Evolutionary conservation across 1,139 yeast species (phyloP).

Genomic region (Kurtzmaniella quercitrusa): DNA sequence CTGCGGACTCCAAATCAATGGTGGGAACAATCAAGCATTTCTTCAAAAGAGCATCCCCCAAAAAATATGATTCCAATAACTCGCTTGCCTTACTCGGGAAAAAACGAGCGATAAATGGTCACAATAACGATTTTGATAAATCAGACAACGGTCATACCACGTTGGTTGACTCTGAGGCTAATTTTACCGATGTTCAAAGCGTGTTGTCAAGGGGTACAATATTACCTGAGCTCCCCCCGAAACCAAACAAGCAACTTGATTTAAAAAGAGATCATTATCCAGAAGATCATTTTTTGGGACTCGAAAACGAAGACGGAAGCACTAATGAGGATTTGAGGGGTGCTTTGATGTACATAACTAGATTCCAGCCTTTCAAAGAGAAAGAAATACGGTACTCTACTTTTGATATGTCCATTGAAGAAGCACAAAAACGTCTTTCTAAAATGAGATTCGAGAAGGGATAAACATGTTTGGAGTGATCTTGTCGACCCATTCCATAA

Average conservation of each 20-base stretch:
- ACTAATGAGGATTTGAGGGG: slow-evolving; percentile 8
- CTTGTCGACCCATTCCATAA: no score
- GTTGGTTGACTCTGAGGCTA: neutral
- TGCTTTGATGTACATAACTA: slow-evolving; percentile 8
- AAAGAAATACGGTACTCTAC: slow-evolving; percentile 1
- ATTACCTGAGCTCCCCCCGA: neutral
- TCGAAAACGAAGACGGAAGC: slow-evolving; percentile 1
- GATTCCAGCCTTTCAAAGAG: neutral
- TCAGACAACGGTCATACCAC: neutral
- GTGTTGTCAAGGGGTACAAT: neutral
- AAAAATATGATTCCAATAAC: neutral
- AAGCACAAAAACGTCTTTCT: slow-evolving; percentile 1
- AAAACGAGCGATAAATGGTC: neutral
- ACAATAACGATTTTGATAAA: neutral
- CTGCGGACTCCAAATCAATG: neutral
- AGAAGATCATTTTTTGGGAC: slow-evolving; percentile 1
- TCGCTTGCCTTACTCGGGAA: neutral
- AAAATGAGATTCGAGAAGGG: neutral
- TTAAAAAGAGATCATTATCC: neutral
- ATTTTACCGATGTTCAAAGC: neutral
- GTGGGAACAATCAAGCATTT: slow-evolving; percentile 1
- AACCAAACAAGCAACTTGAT: neutral
- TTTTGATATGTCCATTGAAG: neutral
- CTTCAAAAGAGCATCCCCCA: slow-evolving; percentile 1
- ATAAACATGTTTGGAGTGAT: neutral